Percentiles rank a stretch among this genome's conserved stretches.
phyloP scores from a whole-genome alignment of 129 eudicot genomes.

The Centaurea solstitialis region DNA sequence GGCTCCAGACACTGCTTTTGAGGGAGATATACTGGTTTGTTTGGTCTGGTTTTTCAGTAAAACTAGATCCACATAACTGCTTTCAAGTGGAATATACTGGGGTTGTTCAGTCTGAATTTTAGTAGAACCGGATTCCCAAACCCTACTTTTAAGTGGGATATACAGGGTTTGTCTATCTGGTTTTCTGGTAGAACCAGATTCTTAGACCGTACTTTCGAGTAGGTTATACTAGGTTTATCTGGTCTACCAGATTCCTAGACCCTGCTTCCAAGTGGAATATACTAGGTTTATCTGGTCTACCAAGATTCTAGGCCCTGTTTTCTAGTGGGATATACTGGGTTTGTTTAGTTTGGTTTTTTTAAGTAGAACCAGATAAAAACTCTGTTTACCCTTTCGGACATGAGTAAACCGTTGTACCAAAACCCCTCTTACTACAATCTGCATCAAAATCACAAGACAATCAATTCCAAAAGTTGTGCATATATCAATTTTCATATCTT shows the following conservation, averaged over 20 bases:
- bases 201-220: not conserved
- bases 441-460: not conserved
- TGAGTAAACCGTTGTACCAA: constrained; percentile 3
- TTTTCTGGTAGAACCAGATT: not conserved
- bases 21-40: not conserved
- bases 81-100: not conserved
- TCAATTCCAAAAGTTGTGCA: not conserved
- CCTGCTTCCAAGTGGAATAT: not conserved
- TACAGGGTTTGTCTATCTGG: not conserved
- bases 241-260: not conserved
- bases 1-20: not conserved
- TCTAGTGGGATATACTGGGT: not conserved
- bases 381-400: constrained; percentile 30
- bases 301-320: not conserved
- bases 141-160: not conserved
- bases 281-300: not conserved
- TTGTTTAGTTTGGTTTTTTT: not conserved
- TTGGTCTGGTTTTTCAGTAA: not conserved
- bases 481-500: not conserved
- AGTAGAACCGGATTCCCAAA: not conserved
- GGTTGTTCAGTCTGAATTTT: not conserved
- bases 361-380: not conserved
- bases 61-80: not conserved
- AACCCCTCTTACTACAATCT: not conserved
- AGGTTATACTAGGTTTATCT: not conserved